Conservation (phyloP, 768 basidiomycete species). For the Termitomyces sp. region DNA sequence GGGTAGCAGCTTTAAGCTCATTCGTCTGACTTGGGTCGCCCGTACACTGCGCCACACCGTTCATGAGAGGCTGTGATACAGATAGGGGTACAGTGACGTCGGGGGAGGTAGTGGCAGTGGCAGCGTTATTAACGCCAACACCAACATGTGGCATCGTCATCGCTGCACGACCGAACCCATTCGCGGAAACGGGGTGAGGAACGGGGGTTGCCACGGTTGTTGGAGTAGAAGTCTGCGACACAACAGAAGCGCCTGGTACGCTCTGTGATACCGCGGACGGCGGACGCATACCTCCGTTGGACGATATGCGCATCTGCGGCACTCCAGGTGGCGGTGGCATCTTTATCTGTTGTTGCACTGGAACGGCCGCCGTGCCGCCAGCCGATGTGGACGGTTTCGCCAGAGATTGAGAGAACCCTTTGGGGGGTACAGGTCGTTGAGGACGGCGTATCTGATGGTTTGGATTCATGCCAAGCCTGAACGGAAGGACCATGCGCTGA, state of each 20-base stretch:
- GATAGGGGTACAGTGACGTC: slow-evolving; percentile 33
- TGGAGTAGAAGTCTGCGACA: slow-evolving; percentile 20
- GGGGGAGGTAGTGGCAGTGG: not conserved
- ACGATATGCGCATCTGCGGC: slow-evolving; percentile 61
- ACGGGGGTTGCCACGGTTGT: slow-evolving; percentile 28
- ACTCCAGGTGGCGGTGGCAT: slow-evolving; percentile 52
- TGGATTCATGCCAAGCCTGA: slow-evolving; percentile 38
- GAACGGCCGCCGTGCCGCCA: slow-evolving; percentile 53
- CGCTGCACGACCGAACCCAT: slow-evolving; percentile 37
- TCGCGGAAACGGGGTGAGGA: slow-evolving; percentile 34
- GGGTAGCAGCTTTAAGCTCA: slow-evolving; percentile 20
- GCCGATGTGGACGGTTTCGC: slow-evolving; percentile 12
- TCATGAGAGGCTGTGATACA: slow-evolving; percentile 25
- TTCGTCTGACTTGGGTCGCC: slow-evolving; percentile 16
- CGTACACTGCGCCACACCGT: slow-evolving; percentile 26
- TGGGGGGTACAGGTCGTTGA: slow-evolving; percentile 16
- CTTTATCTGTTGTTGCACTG: slow-evolving; percentile 60
- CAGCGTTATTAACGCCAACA: not conserved
- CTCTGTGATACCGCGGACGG: slow-evolving; percentile 31
- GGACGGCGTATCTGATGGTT: slow-evolving; percentile 26
- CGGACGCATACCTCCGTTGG: slow-evolving; percentile 53
- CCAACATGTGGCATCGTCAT: slow-evolving; percentile 43
- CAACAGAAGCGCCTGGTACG: slow-evolving; percentile 8
- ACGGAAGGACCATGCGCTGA: slow-evolving; percentile 47
- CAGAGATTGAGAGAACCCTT: slow-evolving; percentile 10